phyloP scores from a whole-genome alignment of 2,329 filamentous ascomycete genomes.

The Bipolaris bicolor region DNA sequence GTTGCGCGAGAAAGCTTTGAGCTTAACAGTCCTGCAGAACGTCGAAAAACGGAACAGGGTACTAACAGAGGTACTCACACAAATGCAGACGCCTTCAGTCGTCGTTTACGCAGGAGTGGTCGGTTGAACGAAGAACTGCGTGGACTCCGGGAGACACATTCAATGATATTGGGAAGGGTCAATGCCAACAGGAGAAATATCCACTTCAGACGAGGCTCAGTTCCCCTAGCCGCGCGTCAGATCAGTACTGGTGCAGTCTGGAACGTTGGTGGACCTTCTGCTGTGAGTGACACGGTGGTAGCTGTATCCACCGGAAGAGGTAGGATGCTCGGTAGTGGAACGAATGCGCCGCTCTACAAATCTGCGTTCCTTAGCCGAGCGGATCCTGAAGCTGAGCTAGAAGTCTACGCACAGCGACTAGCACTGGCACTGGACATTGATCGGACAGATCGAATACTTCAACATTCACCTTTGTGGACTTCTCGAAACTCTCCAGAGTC shows the following conservation, averaged over 20 bases:
- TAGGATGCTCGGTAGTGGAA: slow-evolving; percentile 69
- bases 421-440: slow-evolving; percentile 84
- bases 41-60: slow-evolving; percentile 56
- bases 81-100: slow-evolving; percentile 61
- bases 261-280: slow-evolving; percentile 74
- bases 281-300: slow-evolving; percentile 58
- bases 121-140: slow-evolving; percentile 43
- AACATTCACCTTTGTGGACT: slow-evolving; percentile 26
- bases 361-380: slow-evolving; percentile 61
- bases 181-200: slow-evolving; percentile 24
- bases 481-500: slow-evolving; percentile 11
- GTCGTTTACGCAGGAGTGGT: slow-evolving; percentile 44
- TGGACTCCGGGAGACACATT: slow-evolving; percentile 42
- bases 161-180: slow-evolving; percentile 30
- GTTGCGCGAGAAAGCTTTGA: slow-evolving; percentile 58
- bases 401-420: slow-evolving; percentile 74
- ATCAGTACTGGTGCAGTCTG: slow-evolving; percentile 74
- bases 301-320: slow-evolving; percentile 67
- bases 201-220: slow-evolving; percentile 32
- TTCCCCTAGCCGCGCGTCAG: slow-evolving; percentile 45
- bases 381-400: slow-evolving; percentile 64
- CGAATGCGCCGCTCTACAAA: slow-evolving; percentile 70
- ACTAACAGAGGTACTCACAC: slow-evolving; percentile 52
- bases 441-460: slow-evolving; percentile 69
- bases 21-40: slow-evolving; percentile 56